Evolutionary conservation across 2,329 filamentous ascomycete genomes (phyloP).

Genomic region (Teratosphaeria zuluensis): DNA sequence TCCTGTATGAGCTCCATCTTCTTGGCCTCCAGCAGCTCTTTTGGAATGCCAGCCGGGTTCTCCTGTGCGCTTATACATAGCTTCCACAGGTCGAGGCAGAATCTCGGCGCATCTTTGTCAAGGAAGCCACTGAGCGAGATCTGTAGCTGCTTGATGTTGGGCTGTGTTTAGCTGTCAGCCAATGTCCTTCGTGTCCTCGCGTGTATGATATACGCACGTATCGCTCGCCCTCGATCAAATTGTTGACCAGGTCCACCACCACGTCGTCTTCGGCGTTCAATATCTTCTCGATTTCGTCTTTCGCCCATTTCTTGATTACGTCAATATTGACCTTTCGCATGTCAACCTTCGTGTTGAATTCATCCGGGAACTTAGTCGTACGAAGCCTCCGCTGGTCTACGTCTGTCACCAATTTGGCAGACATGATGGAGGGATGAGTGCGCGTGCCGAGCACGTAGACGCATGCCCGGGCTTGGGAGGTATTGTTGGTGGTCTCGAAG

Average conservation of each 20-base stretch:
- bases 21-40: constrained; percentile 90
- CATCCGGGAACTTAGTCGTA: constrained; percentile 84
- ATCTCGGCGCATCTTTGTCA: constrained; percentile 77
- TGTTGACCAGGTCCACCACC: constrained; percentile 73
- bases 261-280: constrained; percentile 92
- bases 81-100: constrained; percentile 92
- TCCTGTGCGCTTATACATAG: constrained; percentile 81
- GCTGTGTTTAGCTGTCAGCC: constrained; percentile 43
- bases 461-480: background rate
- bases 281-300: constrained; percentile 74
- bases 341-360: constrained; percentile 93
- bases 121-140: constrained; percentile 92
- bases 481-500: background rate
- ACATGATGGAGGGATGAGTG: constrained; percentile 9
- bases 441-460: background rate
- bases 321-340: constrained; percentile 95
- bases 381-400: constrained; percentile 84
- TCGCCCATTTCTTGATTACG: constrained; percentile 99
- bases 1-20: constrained; percentile 91
- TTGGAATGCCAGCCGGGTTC: constrained; percentile 82
- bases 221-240: constrained; percentile 60
- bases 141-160: constrained; percentile 89
- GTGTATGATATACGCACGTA: constrained; percentile 50
- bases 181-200: background rate
- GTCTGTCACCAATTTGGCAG: constrained; percentile 45